phyloP scores from a whole-genome alignment of 371 early-diverging fungal genomes.

The Parasitella parasitica region DNA sequence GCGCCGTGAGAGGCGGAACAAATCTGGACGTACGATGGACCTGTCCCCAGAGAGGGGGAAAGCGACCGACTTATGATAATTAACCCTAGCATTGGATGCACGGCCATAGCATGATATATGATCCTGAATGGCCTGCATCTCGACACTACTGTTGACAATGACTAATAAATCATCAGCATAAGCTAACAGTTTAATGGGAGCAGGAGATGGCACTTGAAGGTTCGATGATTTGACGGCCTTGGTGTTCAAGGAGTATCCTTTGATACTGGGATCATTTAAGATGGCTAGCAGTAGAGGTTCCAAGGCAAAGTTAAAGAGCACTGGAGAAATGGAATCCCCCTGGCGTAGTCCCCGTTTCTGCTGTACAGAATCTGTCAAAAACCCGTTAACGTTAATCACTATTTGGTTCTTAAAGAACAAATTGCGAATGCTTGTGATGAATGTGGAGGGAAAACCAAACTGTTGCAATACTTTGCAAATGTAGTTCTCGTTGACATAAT shows the following conservation, averaged over 20 bases:
- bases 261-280: background rate
- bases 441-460: slow-evolving; percentile 2
- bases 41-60: no score
- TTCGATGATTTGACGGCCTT: background rate
- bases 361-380: background rate
- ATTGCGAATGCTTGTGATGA: background rate
- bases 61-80: no score
- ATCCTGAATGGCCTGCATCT: background rate
- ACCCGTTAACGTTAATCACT: slow-evolving; percentile 5
- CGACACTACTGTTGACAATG: background rate
- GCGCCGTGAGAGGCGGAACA: no score
- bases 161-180: slow-evolving; percentile 17
- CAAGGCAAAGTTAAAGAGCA: slow-evolving; percentile 21
- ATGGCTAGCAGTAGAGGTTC: slow-evolving; percentile 11
- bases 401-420: slow-evolving; percentile 5
- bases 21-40: no score
- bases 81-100: no score
- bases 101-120: background rate
- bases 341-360: background rate
- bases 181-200: slow-evolving; percentile 5
- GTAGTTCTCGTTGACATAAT: slow-evolving; percentile 11
- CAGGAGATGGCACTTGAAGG: background rate
- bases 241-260: background rate
- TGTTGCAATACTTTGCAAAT: background rate
- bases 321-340: slow-evolving; percentile 17